Evolutionary conservation across 2,329 filamentous ascomycete species (phyloP), one percentile per base, ranked within the genome.

Genomic region (Fusarium sp.): DNA sequence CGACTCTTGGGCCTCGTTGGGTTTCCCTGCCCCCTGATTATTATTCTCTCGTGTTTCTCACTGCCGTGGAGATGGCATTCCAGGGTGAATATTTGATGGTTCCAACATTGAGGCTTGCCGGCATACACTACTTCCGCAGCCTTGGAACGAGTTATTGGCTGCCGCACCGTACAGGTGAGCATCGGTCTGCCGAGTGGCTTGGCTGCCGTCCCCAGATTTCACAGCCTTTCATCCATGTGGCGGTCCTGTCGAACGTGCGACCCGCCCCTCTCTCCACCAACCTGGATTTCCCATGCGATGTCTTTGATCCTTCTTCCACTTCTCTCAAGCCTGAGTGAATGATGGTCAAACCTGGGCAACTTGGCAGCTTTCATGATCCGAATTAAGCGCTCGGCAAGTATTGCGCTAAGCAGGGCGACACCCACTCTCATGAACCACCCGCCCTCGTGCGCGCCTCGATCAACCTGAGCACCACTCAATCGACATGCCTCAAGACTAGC

Each of bases 361-460:
- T 59, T 61, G 18, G 59, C 34, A 33, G 38, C 38, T 27, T 60
- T 49, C 38, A 49, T 33, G n/a, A 57, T 64, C 61, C 62, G 61
- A 53, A 64, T 56, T 62, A 69, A 65, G 68, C 57, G 65, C 67
- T 71, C 70, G 64, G 59, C 62, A 69, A 65, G 58, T 73, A 31
- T 61, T 71, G 58, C 58, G 34, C 67, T 65, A 72, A 67, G 49
- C 34, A 72, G 49, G 38, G 61, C 34, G 51, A 64, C 69, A 68
- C 64, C 72, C 70, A 66, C 62, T 58, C 61, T 56, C 61, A 44
- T 36, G 50, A 57, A 62, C 60, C 61, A 60, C 61, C 69, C 58
- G 34, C 57, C 64, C 67, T 55, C 69, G 63, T 72, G 65, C 68
- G 34, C 64, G 59, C 62, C 55, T 70, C 50, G 61, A 69, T 71